These are phyloP conservation scores for Scheffersomyces ergatensis DNA, from an alignment of 805 yeast genomes.

Conservation along the genomic window DNA sequence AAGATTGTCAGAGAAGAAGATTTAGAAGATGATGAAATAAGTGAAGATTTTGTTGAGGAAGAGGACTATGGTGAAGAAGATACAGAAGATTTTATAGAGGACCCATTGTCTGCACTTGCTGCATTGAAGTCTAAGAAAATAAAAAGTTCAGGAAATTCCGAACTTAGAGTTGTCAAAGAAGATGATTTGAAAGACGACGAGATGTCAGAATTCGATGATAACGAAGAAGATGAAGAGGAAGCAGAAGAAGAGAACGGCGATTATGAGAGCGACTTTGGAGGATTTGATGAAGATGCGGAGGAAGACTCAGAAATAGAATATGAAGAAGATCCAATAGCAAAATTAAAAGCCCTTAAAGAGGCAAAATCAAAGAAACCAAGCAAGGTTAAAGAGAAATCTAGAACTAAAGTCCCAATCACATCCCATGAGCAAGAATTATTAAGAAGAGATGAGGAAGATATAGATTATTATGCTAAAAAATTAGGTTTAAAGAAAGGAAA, in stretches of 20 bases:
- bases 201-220: conserved; percentile 7
- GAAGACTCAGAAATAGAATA: conserved; percentile 10
- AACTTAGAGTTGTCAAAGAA: conserved; percentile 25
- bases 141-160: conserved; percentile 6
- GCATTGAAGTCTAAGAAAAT: conserved; percentile 11
- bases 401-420: conserved; percentile 11
- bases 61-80: conserved; percentile 6
- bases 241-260: conserved; percentile 12
- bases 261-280: conserved; percentile 15
- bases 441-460: conserved; percentile 70
- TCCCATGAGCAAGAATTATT: conserved; percentile 49
- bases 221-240: conserved; percentile 13
- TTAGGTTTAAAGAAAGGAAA: conserved; percentile 64
- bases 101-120: conserved; percentile 14
- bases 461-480: conserved; percentile 78
- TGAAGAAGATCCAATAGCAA: conserved; percentile 22
- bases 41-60: conserved; percentile 15
- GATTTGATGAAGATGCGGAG: conserved; percentile 10
- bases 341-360: conserved; percentile 17
- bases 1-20: conserved; percentile 24
- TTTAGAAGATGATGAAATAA: conserved; percentile 17
- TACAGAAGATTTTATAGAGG: conserved; percentile 1
- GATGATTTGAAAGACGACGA: conserved; percentile 27
- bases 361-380: conserved; percentile 4
- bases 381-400: conserved; percentile 8